phyloP scores from a whole-genome alignment of 108 stramenopile species.

The Tribonema minus region DNA sequence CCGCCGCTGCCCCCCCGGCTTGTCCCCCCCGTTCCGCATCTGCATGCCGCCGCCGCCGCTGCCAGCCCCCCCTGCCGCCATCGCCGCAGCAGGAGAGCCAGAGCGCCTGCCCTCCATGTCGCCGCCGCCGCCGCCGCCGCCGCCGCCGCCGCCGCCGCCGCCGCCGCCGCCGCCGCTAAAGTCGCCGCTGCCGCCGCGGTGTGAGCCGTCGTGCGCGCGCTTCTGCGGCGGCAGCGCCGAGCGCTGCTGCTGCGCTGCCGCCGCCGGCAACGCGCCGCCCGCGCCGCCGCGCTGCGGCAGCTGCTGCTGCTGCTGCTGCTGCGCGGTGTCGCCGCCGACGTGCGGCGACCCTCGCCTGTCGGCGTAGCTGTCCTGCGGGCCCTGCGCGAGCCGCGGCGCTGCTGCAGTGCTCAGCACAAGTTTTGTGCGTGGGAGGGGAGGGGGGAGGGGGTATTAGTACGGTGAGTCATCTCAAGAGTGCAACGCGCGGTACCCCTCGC shows the following conservation, averaged over 20 bases:
- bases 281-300: not conserved
- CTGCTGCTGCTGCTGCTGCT: slow-evolving; percentile 9
- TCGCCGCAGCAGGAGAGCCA: not conserved
- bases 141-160: not conserved
- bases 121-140: not conserved
- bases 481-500: too few species aligned
- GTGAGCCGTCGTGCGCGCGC: not conserved
- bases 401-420: too few species aligned
- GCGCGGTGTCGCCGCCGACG: not conserved
- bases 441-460: too few species aligned
- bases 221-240: not conserved
- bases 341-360: too few species aligned
- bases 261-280: not conserved
- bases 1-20: not conserved
- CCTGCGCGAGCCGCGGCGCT: too few species aligned
- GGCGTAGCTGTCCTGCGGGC: too few species aligned
- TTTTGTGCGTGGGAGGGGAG: too few species aligned
- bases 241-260: not conserved
- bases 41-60: not conserved
- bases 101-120: not conserved
- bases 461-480: too few species aligned
- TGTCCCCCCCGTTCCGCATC: not conserved
- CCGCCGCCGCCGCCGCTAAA: not conserved
- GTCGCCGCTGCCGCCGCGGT: too few species aligned
- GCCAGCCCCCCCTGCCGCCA: not conserved